Evolutionary conservation across 345 rosid species (phyloP), one percentile per base, ranked within the genome.

Genomic region (Salix udensis): DNA sequence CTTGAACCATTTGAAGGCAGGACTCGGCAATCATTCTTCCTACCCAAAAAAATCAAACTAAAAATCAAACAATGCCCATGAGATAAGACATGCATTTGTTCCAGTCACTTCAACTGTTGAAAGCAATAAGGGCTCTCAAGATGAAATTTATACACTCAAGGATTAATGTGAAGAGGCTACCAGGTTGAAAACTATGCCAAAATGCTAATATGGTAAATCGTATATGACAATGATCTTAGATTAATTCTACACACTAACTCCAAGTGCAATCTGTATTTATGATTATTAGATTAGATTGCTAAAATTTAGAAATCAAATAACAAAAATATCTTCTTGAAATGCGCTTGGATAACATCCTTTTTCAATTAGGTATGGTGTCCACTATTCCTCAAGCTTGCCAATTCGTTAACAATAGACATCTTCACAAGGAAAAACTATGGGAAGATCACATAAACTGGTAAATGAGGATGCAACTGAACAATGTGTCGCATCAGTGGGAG

Each of bases 11-110:
- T 78, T 75, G 86, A 77, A 55, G 80, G 64, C 68, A 2, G 68
- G 46, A 68, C 81, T 78, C 70, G 72, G 82, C 68, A 69, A 75
- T 58, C 73, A 77, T 81, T 81, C 52, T 84, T 86, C 85, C 96
- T 89, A 67, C 72, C 67, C 42, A 4, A 76, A 34, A 78, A 48
- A 65, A 70, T 12, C 52, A 65, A 37, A 75, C 31, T 15, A 26
- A 42, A 5, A 70, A 48, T 4, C 19, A n/a, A 50, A 64, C 65
- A 6, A 61, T 10, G 24, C 5, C 26, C n/a, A 26, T 26, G 62
- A 24, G 28, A 36, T 44, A 48, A 40, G 58, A 40, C 67, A 68
- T 55, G 16, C 34, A 36, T 2, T 46, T 62, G 3, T 30, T 2
- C 18, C 61, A 24, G 71, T 77, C 70, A 64, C 64, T 13, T 16